Evolutionary conservation across 768 basidiomycete species (phyloP), one percentile per base, ranked within the genome.

Genomic region (Leccinum subgranulosum): DNA sequence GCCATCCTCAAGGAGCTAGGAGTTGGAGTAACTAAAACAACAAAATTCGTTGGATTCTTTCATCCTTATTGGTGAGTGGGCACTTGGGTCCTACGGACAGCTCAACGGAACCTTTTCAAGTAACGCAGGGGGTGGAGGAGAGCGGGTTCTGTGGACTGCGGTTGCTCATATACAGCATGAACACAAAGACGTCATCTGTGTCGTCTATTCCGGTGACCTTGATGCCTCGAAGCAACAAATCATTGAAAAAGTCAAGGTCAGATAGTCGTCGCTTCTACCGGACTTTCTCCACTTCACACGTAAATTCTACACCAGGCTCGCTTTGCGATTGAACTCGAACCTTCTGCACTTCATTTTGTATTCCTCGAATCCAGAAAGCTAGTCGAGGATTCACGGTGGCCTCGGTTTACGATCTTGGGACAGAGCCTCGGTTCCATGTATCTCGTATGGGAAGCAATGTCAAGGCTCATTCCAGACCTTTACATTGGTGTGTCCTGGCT

Each of bases 41-140:
- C 15, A 29, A 51, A 57, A 48, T 73, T 94, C 19, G 76, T 94
- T 3, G 94, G 90, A 0, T 89, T 95, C 75, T 96, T 97, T 69
- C 95, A 98, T 76, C 95, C 95, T 0, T 98, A 95, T 70, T 98
- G 94, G 94, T 94, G 65, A 74, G 84, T 67, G 14, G 46, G 17
- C 48, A 2, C 43, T 36, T 33, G 19, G 27, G 43, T 29, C 27
- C 11, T 21, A 17, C 47, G 28, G 56, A 52, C 41, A 7, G 62
- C 72, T 79, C 69, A 43, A 77, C 75, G 73, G 66, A 69, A 72
- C 70, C 61, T 51, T 52, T 49, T 39, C 48, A 70, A 88, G 96
- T 68, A 97, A 98, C 79, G 94, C 95, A 36, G 95, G 96, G 0
- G 96, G 96, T 11, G 97, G 96, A 27, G 96, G 97, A 1, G 96